Base-by-base conservation (phyloP, 345 rosid genomes). In the Populus nigra region DNA sequence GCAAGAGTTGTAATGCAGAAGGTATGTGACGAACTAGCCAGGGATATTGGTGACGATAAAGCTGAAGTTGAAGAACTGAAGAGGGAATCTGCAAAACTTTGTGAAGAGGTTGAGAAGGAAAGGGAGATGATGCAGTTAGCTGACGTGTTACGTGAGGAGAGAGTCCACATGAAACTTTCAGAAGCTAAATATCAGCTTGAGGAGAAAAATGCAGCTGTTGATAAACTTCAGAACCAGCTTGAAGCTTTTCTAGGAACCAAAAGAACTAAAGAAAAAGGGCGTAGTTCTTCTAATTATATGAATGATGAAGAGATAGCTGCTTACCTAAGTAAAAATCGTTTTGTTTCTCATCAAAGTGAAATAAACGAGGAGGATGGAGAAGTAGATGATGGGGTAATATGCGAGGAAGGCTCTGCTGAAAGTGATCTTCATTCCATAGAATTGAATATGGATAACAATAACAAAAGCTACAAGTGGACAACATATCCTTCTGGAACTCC, bases 381-480 rank as follows among this genome's bases (percentile, higher is more conserved):
- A 84, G 89, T 89, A 20, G 97, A 89, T 59, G 89, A 92, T 38
- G 91, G 74, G 20, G 74, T 83, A 2, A 89, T 85, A 78, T 74
- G 81, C 50, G 90, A 84, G 29, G 90, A 89, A 74, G 94, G 87
- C 36, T 92, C 96, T 1, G 92, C 86, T 0, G 98, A 93, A 83
- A 90, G 98, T 69, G 98, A 96, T 77, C 90, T 92, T 69, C 94
- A 92, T 79, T 93, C 94, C 57, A 90, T 92, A 85, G 97, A 96
- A 78, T 81, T 92, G 80, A 89, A 90, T 80, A 87, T 88, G 84
- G 97, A 92, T 71, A 86, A 81, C 76, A 80, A 74, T 70, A 82
- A 84, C 78, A 89, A 87, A 83, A 88, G 85, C 87, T 88, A 88
- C 80, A 90, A 91, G 68, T 91, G 90, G 98, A 86, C 82, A 9